Evolutionary conservation across 2,329 filamentous ascomycete genomes (phyloP).

Genomic region (Chrysosporium keratinophilum): DNA sequence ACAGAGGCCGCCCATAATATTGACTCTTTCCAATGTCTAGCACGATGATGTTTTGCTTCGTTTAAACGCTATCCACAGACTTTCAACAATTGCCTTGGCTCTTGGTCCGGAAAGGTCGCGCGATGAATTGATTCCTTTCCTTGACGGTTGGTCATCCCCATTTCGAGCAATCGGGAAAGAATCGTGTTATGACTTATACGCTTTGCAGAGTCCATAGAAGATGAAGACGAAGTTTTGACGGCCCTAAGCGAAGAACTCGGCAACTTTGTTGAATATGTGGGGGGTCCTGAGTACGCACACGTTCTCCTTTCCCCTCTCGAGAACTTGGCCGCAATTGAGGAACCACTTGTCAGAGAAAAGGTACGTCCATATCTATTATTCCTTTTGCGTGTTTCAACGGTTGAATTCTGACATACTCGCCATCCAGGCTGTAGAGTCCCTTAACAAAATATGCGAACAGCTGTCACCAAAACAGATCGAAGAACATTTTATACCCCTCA

Average conservation of each 20-base stretch:
- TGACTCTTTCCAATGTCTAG: conserved; percentile 39
- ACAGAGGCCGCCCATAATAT: neutral
- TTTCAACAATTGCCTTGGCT: conserved; percentile 95
- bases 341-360: conserved; percentile 96
- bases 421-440: conserved; percentile 81
- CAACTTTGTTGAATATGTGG: conserved; percentile 94
- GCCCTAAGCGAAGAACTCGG: conserved; percentile 95
- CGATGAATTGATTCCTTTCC: conserved; percentile 96
- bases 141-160: conserved; percentile 68
- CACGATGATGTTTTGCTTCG: conserved; percentile 97
- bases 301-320: conserved; percentile 93
- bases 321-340: conserved; percentile 96
- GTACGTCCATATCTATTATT: conserved; percentile 41
- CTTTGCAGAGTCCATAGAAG: conserved; percentile 84
- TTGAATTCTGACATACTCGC: conserved; percentile 3
- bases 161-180: conserved; percentile 3
- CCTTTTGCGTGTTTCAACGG: neutral
- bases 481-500: conserved; percentile 93
- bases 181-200: conserved; percentile 1
- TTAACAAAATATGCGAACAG: conserved; percentile 97
- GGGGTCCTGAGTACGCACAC: conserved; percentile 85
- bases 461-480: conserved; percentile 88
- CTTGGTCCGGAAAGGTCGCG: conserved; percentile 91
- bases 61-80: conserved; percentile 94
- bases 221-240: conserved; percentile 96